These are phyloP conservation scores for Pestalotiopsis sp. DNA, from an alignment of 2,329 filamentous ascomycete species.

Conservation along the genomic window DNA sequence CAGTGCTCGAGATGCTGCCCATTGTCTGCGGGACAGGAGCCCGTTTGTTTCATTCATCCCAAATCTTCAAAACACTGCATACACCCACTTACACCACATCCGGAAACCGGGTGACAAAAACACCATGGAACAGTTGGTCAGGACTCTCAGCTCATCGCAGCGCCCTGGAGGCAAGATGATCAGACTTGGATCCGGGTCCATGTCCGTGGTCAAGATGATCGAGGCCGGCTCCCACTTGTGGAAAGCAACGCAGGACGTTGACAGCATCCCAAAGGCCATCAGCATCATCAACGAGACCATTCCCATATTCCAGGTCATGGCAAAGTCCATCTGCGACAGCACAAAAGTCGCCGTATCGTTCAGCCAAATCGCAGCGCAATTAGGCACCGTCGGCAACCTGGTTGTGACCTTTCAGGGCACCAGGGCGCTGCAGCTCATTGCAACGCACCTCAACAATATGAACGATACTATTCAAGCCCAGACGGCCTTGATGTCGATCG, in stretches of 20 bases:
- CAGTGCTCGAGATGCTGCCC: neutral
- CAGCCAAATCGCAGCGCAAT: slow-evolving; percentile 30
- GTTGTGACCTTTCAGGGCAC: slow-evolving; percentile 38
- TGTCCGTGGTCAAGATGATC: slow-evolving; percentile 10
- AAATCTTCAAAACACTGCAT: neutral
- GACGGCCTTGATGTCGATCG: slow-evolving; percentile 38
- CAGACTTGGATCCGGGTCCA: neutral
- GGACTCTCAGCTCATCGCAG: neutral
- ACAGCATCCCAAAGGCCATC: slow-evolving; percentile 2
- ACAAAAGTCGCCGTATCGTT: slow-evolving; percentile 34
- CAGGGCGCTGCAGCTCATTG: slow-evolving; percentile 38
- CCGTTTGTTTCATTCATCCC: neutral
- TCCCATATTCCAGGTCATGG: slow-evolving; percentile 37
- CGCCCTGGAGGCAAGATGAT: neutral
- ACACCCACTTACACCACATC: neutral
- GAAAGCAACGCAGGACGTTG: slow-evolving; percentile 4
- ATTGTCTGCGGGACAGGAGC: neutral
- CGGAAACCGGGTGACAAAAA: neutral
- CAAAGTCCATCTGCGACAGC: slow-evolving; percentile 35
- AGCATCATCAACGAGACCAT: slow-evolving; percentile 17
- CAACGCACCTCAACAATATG: slow-evolving; percentile 36
- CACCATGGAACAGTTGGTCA: neutral
- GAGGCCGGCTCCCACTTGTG: neutral
- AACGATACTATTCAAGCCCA: slow-evolving; percentile 34
- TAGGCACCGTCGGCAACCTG: slow-evolving; percentile 36